Percentiles rank a stretch among this genome's conserved stretches.
phyloP scores from a whole-genome alignment of 192 early-diverging fungal genomes.

The Backusella tarrabulga region DNA sequence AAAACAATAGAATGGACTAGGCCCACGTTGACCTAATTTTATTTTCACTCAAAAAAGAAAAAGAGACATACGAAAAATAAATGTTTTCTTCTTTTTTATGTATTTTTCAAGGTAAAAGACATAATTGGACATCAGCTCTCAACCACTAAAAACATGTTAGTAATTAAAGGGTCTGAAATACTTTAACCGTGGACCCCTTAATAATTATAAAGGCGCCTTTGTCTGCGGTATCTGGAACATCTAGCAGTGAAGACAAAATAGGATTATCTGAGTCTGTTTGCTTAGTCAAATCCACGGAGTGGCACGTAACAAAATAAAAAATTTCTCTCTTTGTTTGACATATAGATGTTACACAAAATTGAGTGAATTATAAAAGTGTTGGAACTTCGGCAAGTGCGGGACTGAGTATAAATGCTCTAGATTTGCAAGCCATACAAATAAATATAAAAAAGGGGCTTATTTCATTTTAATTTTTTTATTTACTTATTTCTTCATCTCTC shows the following conservation, averaged over 20 bases:
- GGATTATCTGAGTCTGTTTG: background rate
- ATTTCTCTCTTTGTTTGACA: background rate
- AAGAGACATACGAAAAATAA: background rate
- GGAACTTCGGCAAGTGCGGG: background rate
- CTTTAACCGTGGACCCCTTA: background rate
- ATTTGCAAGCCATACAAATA: background rate
- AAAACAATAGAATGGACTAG: background rate
- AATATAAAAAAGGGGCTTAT: background rate
- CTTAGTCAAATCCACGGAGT: background rate
- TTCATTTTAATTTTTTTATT: background rate
- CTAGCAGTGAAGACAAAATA: background rate
- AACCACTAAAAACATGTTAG: background rate
- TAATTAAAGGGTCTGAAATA: background rate
- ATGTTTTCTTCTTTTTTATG: background rate
- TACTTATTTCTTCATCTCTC: background rate
- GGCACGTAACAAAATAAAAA: background rate
- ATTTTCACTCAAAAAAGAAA: background rate
- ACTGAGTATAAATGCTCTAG: slow-evolving; percentile 4
- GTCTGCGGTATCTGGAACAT: background rate
- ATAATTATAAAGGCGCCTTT: background rate
- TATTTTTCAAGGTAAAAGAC: background rate
- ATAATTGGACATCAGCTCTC: background rate
- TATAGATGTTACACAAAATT: background rate
- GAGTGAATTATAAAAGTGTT: background rate
- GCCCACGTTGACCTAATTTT: background rate